These are phyloP conservation scores for Ganoderma multipileum DNA, from an alignment of 1,284 basidiomycete species.

Conservation along the genomic window DNA sequence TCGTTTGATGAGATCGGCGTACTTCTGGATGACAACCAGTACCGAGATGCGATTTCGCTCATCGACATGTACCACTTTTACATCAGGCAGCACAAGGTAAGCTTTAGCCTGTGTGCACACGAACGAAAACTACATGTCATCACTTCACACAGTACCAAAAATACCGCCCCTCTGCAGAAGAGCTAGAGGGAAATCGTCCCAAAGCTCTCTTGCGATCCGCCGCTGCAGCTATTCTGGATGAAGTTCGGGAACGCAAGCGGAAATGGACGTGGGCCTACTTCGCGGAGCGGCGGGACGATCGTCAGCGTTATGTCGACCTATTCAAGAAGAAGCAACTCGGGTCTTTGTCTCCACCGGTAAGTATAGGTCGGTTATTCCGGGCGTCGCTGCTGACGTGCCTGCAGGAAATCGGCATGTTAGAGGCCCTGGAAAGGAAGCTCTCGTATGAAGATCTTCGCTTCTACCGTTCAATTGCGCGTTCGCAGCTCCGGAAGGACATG, in stretches of 20 bases:
- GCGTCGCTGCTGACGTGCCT: not conserved
- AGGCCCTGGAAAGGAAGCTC: conserved; percentile 82
- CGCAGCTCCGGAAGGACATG: conserved; percentile 87
- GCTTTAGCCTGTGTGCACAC: conserved; percentile 20
- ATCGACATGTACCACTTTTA: conserved; percentile 99
- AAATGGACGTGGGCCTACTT: conserved; percentile 97
- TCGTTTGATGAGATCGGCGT: conserved; percentile 96
- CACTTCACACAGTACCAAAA: conserved; percentile 73
- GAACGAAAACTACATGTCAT: conserved; percentile 2
- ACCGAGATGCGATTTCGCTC: conserved; percentile 92
- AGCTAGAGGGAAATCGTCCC: conserved; percentile 71
- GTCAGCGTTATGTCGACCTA: conserved; percentile 83
- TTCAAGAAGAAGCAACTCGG: conserved; percentile 83
- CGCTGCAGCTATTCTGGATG: conserved; percentile 81
- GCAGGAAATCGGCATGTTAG: conserved; percentile 72
- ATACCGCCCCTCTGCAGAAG: conserved; percentile 72
- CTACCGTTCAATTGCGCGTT: conserved; percentile 95
- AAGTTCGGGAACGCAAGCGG: conserved; percentile 84
- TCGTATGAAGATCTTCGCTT: conserved; percentile 97
- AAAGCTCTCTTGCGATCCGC: conserved; percentile 86
- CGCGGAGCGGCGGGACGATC: conserved; percentile 86
- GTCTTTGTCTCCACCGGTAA: conserved; percentile 58
- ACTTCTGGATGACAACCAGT: conserved; percentile 93
- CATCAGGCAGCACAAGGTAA: conserved; percentile 86
- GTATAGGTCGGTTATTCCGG: conserved; percentile 26